A percentile compares a stretch with the other conserved stretches of the same genome.
Evolutionary conservation across 495 filamentous ascomycete species (phyloP).

Genomic region (Aspergillus bridgeri): DNA sequence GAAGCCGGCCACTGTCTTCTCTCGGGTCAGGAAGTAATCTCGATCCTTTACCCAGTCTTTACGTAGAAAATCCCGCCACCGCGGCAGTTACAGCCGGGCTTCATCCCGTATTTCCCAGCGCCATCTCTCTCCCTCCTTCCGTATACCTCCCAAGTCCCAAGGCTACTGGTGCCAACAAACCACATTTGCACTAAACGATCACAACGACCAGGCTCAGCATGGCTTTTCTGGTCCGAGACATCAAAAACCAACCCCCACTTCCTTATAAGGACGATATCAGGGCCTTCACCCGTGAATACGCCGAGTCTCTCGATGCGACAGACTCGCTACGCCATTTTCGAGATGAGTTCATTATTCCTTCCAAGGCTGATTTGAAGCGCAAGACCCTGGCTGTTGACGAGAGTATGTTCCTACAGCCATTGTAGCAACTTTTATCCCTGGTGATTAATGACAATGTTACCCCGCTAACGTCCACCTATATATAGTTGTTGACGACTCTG

Average conservation of each 20-base stretch:
- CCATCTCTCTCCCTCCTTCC: too few species aligned
- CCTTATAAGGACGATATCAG: conserved; percentile 39
- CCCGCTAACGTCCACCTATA: conserved; percentile 6
- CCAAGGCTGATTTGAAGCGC: conserved; percentile 70
- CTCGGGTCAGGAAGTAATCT: too few species aligned
- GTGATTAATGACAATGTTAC: too few species aligned
- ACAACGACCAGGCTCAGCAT: neutral
- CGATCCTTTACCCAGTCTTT: too few species aligned
- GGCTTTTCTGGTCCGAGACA: conserved; percentile 19
- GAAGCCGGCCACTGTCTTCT: too few species aligned
- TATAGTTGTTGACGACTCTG: conserved; percentile 33
- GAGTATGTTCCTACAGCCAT: conserved; percentile 23
- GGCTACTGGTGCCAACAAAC: too few species aligned
- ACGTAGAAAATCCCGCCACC: too few species aligned
- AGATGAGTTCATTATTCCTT: conserved; percentile 80
- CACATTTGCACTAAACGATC: too few species aligned
- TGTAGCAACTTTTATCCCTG: too few species aligned
- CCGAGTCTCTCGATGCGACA: conserved; percentile 60
- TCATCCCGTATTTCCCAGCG: too few species aligned
- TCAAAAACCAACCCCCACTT: conserved; percentile 31
- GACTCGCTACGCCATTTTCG: conserved; percentile 68
- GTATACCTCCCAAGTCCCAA: too few species aligned
- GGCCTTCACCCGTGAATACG: conserved; percentile 50
- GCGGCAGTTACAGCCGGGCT: too few species aligned
- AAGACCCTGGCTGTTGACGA: conserved; percentile 49